Base-by-base conservation (phyloP, 495 filamentous ascomycete species). In the Elaphomyces granulatus region DNA sequence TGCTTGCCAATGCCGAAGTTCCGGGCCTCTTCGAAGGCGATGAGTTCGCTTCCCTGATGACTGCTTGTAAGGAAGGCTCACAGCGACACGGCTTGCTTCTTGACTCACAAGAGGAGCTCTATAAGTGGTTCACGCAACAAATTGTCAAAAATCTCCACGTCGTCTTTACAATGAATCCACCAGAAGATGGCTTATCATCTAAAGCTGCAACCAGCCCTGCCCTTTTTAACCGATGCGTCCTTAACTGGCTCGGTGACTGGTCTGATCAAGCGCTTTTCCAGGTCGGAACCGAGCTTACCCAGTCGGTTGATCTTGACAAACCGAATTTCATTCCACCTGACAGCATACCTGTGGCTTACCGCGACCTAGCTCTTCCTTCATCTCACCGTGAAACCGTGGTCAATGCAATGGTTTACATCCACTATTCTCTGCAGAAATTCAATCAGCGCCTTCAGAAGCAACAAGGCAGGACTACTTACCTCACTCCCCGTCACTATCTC, bases 211-310 rank as follows among this genome's bases (percentile, higher is more conserved):
- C 92, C 10, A 93, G 84, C 68, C 90, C 90, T 32, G 90, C 90
- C 20, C 60, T 99, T 48, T 99, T 99, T 77, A 99, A 99, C 63
- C 78, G 90, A 66, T 99, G 90, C 53, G 90, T 99, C 32, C 77
- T 99, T 39, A 99, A 99, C 63, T 99, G 90, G 90, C 94, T 96
- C 58, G 90, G 90, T 35, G 90, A 99, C 63, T 99, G 90, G 90
- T 96, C 90, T 6, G 90, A 96, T 56, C 92, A 96, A 57, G 92
- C 90, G 16, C 76, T 99, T 30, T 99, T 92, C 80, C 92, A 96
- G 61, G 92, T 99, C 41, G 90, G 81, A 16, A 82, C 83, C 36
- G 90, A 99, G 59, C 71, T 99, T 37, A 99, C 92, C 2, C 85
- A 94, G 47, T 88, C 87, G 6, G 77, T 96, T 34, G 90, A 99